Percentiles rank a stretch among this genome's conserved stretches.
phyloP scores from a whole-genome alignment of 371 early-diverging fungal genomes.

The Circinella umbellata region DNA sequence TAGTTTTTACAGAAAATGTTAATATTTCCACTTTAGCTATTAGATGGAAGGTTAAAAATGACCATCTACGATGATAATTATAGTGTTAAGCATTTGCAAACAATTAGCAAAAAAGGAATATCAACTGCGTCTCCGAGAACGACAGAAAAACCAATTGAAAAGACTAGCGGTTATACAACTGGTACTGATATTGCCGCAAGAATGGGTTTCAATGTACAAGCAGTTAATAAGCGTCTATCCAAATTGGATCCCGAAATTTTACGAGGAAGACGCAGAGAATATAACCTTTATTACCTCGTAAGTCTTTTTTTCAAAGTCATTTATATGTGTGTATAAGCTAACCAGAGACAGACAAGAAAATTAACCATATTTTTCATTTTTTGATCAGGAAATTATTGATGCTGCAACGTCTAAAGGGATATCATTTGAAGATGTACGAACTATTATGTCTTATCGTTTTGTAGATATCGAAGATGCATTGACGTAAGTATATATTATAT shows the following conservation, averaged over 20 bases:
- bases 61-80: conserved; percentile 51
- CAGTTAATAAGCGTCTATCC: conserved; percentile 31
- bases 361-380: neutral
- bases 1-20: too few relatives aligned
- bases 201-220: conserved; percentile 20
- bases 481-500: conserved; percentile 36
- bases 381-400: conserved; percentile 39
- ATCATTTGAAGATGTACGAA: conserved; percentile 58
- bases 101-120: conserved; percentile 21
- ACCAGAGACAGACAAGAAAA: neutral
- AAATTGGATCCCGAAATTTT: conserved; percentile 29
- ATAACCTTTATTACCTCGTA: conserved; percentile 57
- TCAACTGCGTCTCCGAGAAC: neutral
- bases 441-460: conserved; percentile 57
- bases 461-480: conserved; percentile 55
- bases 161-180: conserved; percentile 5
- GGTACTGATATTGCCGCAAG: neutral
- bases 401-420: conserved; percentile 52
- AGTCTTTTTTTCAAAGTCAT: neutral
- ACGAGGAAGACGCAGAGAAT: conserved; percentile 45
- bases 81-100: conserved; percentile 34
- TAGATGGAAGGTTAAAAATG: conserved; percentile 52
- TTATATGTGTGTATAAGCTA: neutral
- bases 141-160: conserved; percentile 4
- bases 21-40: conserved; percentile 16